phyloP scores from a whole-genome alignment of 345 rosid genomes.

The thale cress (Arabidopsis thaliana) region TAIR10.1 NC_003076.8:5540001-5540500 shows the following conservation, averaged over 20 bases:
- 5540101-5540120: conserved; percentile 90
- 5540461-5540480: conserved; percentile 52
- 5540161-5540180: conserved; percentile 71
- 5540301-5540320: conserved; percentile 51
- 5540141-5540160: conserved; percentile 70
- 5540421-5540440: conserved; percentile 65
- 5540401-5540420: conserved; percentile 76
- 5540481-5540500: conserved; percentile 51
- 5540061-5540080: conserved; percentile 59
- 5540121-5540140: conserved; percentile 66
- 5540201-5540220: conserved; percentile 75
- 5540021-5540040: conserved; percentile 59
- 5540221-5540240: conserved; percentile 68
- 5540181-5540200: conserved; percentile 56
- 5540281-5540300: conserved; percentile 48
- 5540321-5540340: conserved; percentile 49
- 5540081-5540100: conserved; percentile 74
- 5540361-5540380: conserved; percentile 64
- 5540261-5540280: conserved; percentile 50
- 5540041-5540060: conserved; percentile 56
- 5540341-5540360: conserved; percentile 71
- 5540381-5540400: conserved; percentile 79
- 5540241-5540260: conserved; percentile 71
- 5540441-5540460: conserved; percentile 88
- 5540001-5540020: conserved; percentile 80